Evolutionary conservation across 2,329 filamentous ascomycete species (phyloP).

Genomic region (Leptographium radiaticola): DNA sequence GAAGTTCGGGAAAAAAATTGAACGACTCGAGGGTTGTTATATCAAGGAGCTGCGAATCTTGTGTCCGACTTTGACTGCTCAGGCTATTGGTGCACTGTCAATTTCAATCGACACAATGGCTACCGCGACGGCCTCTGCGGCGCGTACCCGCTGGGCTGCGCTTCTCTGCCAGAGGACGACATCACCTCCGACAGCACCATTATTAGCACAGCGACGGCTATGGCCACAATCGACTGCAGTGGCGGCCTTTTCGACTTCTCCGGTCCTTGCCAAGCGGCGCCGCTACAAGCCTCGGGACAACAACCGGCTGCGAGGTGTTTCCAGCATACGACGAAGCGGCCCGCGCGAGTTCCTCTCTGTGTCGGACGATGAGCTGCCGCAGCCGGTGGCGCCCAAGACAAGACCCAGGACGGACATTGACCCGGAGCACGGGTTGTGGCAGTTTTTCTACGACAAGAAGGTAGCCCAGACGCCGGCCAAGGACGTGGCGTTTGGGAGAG

Average conservation of each 20-base stretch:
- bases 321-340: conserved; percentile 65
- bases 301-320: conserved; percentile 71
- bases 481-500: conserved; percentile 58
- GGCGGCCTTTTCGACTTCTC: conserved; percentile 40
- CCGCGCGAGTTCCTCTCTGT: conserved; percentile 63
- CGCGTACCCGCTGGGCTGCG: neutral
- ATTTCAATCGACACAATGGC: neutral
- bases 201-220: neutral
- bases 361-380: conserved; percentile 57
- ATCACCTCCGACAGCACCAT: neutral
- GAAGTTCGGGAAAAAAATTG: neutral
- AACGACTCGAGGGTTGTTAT: neutral
- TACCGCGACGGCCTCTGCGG: too few relatives aligned
- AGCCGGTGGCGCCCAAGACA: conserved; percentile 40
- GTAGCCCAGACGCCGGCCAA: conserved; percentile 59
- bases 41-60: too few relatives aligned
- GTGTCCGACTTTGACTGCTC: too few relatives aligned
- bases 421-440: conserved; percentile 76
- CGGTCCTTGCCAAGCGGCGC: conserved; percentile 30
- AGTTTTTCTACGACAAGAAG: conserved; percentile 67
- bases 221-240: conserved; percentile 15
- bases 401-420: conserved; percentile 48
- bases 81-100: too few relatives aligned
- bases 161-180: neutral
- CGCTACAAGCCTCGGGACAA: conserved; percentile 50